Percentiles rank a stretch among this genome's conserved stretches.
These are phyloP conservation scores for Phytophthora nicotianae DNA, from an alignment of 352 stramenopile genomes.

Conservation along the genomic window DNA sequence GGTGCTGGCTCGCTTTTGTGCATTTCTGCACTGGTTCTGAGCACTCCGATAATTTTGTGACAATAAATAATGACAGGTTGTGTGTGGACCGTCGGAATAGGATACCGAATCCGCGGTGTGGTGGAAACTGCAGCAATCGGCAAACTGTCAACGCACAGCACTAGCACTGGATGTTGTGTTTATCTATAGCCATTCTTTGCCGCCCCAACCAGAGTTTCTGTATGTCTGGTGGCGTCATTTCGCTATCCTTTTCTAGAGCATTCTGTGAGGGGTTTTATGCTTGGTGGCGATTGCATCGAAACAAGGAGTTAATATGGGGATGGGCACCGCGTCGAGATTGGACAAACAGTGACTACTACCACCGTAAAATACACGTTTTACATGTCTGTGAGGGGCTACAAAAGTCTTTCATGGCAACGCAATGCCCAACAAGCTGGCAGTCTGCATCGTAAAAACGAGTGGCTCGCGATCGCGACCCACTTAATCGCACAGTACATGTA, in stretches of 20 bases:
- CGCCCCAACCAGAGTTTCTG: background rate
- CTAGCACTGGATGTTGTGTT: background rate
- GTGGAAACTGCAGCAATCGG: background rate
- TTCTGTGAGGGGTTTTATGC: background rate
- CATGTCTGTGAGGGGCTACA: constrained; percentile 12
- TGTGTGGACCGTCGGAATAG: constrained; percentile 35
- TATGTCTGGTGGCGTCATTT: background rate
- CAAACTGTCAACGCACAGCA: background rate
- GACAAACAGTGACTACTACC: constrained; percentile 24
- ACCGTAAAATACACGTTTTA: background rate
- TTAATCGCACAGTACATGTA: too few relatives aligned
- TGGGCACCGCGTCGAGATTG: constrained; percentile 20
- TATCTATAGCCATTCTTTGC: constrained; percentile 1
- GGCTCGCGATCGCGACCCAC: background rate
- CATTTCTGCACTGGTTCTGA: constrained; percentile 1
- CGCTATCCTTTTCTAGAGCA: background rate
- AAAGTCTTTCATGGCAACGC: constrained; percentile 20
- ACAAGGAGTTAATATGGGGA: constrained; percentile 18
- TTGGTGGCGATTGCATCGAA: constrained; percentile 4
- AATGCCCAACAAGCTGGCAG: constrained; percentile 8
- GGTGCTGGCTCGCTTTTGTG: constrained; percentile 8
- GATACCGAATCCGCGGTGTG: background rate
- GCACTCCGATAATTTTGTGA: background rate
- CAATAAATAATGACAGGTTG: constrained; percentile 9
- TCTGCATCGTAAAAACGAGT: constrained; percentile 1